phyloP scores from a whole-genome alignment of 2,329 filamentous ascomycete species.

The Diaporthe citrichinensis region DNA sequence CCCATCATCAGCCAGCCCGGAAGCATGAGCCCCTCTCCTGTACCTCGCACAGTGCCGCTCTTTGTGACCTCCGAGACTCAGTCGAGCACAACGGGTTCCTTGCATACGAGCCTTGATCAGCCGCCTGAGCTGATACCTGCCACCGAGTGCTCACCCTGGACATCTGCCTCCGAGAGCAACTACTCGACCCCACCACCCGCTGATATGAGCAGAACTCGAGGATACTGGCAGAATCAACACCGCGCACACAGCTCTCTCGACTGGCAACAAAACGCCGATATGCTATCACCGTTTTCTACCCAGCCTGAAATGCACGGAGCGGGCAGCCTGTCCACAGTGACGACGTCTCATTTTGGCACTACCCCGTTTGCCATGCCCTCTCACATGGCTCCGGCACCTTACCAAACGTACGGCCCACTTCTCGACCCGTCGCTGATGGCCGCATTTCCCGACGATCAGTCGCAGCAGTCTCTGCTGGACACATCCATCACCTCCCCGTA shows the following conservation, averaged over 20 bases:
- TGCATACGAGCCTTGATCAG: slow-evolving; percentile 44
- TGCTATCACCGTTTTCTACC: slow-evolving; percentile 48
- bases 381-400: slow-evolving; percentile 48
- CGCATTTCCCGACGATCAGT: slow-evolving; percentile 53
- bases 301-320: slow-evolving; percentile 42
- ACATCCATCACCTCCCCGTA: slow-evolving; percentile 39
- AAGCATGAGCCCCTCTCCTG: slow-evolving; percentile 35
- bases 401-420: slow-evolving; percentile 52
- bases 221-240: slow-evolving; percentile 44
- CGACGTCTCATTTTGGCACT: slow-evolving; percentile 49
- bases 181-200: slow-evolving; percentile 63
- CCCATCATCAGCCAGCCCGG: slow-evolving; percentile 24
- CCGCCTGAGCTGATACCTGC: slow-evolving; percentile 45
- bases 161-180: slow-evolving; percentile 62
- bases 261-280: slow-evolving; percentile 48
- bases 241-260: slow-evolving; percentile 48
- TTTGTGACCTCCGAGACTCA: slow-evolving; percentile 46
- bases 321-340: slow-evolving; percentile 47
- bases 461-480: slow-evolving; percentile 49
- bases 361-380: slow-evolving; percentile 47
- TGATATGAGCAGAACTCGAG: slow-evolving; percentile 50
- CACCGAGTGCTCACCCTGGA: slow-evolving; percentile 57
- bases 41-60: slow-evolving; percentile 34
- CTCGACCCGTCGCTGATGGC: slow-evolving; percentile 54
- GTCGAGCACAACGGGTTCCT: slow-evolving; percentile 42